A percentile compares a stretch with the other conserved stretches of the same genome.
Evolutionary conservation across 108 stramenopile genomes (phyloP).

Genomic region (Pseudonitzschia pungens): DNA sequence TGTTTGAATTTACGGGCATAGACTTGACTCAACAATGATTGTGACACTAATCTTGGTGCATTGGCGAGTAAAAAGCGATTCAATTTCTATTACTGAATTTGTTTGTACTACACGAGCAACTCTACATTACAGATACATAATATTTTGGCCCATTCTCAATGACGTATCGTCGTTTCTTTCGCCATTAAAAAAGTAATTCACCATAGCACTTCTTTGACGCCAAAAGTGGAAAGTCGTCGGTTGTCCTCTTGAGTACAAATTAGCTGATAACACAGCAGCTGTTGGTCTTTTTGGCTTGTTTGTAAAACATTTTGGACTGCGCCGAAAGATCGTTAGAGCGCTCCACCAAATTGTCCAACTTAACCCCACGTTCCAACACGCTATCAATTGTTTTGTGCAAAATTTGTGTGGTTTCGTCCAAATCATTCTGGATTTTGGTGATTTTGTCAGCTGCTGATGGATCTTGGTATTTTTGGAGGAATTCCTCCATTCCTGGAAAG

Average conservation of each 20-base stretch:
- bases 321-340: slow-evolving; percentile 93
- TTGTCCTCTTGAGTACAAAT: neutral
- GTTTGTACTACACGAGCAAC: neutral
- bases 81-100: too few relatives aligned
- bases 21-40: too few relatives aligned
- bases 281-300: slow-evolving; percentile 98
- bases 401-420: slow-evolving; percentile 98
- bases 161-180: neutral
- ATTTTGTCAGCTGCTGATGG: slow-evolving; percentile 95
- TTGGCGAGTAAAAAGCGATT: too few relatives aligned
- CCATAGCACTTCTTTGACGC: neutral
- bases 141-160: neutral
- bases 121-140: slow-evolving; percentile 1
- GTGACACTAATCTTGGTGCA: too few relatives aligned
- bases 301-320: slow-evolving; percentile 99
- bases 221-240: neutral
- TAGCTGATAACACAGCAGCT: slow-evolving; percentile 93
- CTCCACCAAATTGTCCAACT: slow-evolving; percentile 97
- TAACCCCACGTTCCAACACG: slow-evolving; percentile 96
- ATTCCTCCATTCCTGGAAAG: slow-evolving; percentile 70
- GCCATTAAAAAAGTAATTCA: neutral
- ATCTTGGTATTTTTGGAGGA: slow-evolving; percentile 88
- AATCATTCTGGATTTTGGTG: slow-evolving; percentile 97
- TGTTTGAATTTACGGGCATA: too few relatives aligned
- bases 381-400: slow-evolving; percentile 98